Conservation (phyloP, 176 grass and related monocot species). For the Ananas comosus region DNA sequence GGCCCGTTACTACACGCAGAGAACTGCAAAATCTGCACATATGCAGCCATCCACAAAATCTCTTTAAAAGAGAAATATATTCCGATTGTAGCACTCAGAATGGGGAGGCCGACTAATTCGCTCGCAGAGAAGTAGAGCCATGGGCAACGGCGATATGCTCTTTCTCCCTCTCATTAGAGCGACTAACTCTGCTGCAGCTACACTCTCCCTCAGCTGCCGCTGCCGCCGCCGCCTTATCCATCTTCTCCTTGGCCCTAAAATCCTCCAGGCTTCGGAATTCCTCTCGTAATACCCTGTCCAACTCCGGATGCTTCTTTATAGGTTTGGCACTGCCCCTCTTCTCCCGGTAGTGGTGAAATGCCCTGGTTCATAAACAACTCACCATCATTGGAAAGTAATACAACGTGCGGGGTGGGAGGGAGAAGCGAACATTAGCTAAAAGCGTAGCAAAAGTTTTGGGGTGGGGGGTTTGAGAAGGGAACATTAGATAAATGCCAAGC, state of each 20-base stretch:
- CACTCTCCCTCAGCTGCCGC: constrained; percentile 1
- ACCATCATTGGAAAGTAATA: constrained; percentile 14
- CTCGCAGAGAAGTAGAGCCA: not conserved
- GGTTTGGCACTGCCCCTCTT: constrained; percentile 23
- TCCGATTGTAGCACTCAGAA: not conserved
- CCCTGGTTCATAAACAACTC: constrained; percentile 40
- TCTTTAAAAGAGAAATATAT: not conserved
- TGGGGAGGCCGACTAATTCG: no score
- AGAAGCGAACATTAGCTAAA: not conserved
- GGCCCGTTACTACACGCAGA: constrained; percentile 6
- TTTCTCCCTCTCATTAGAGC: constrained; percentile 4
- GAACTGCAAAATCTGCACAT: constrained; percentile 18
- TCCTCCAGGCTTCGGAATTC: constrained; percentile 20
- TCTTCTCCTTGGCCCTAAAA: constrained; percentile 18
- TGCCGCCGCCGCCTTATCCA: not conserved
- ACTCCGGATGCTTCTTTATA: constrained; percentile 32
- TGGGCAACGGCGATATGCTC: not conserved
- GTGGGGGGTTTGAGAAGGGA: not conserved
- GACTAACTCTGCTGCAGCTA: not conserved
- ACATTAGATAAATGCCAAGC: not conserved
- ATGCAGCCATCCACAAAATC: not conserved
- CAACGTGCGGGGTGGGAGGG: not conserved
- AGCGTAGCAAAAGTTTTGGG: not conserved
- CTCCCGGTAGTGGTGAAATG: constrained; percentile 82
- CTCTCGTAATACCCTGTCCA: constrained; percentile 19